Percentiles rank a stretch among this genome's conserved stretches.
phyloP scores from a whole-genome alignment of 176 grass and related monocot genomes.

The Zoysia japonica region DNA sequence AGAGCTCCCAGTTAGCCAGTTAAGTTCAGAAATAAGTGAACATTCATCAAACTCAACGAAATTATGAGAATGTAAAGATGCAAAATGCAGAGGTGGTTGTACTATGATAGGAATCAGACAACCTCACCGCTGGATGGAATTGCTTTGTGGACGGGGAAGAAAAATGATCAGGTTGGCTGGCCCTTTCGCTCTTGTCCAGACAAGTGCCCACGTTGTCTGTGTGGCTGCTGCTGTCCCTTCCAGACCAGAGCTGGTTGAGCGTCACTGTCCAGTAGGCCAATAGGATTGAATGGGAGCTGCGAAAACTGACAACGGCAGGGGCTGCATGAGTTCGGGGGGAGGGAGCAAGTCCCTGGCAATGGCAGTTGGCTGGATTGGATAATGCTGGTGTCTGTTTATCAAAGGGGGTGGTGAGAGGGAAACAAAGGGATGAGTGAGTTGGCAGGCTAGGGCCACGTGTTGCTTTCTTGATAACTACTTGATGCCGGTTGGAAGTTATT shows the following conservation, averaged over 20 bases:
- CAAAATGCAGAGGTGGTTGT: neutral
- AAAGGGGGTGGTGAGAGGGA: conserved; percentile 39
- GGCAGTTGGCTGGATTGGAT: conserved; percentile 34
- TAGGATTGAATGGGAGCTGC: neutral
- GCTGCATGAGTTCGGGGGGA: conserved; percentile 19
- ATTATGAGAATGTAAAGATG: neutral
- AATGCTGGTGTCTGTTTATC: conserved; percentile 40
- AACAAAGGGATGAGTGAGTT: conserved; percentile 32
- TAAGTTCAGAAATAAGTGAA: neutral
- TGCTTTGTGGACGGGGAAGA: conserved; percentile 32
- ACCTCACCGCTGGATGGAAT: neutral
- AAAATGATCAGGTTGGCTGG: conserved; percentile 25
- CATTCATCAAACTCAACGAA: neutral
- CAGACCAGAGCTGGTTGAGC: conserved; percentile 14
- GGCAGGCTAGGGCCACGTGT: conserved; percentile 22
- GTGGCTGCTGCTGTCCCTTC: conserved; percentile 13
- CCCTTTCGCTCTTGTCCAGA: conserved; percentile 41
- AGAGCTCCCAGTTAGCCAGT: neutral
- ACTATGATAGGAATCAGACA: conserved; percentile 29
- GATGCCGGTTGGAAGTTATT: conserved; percentile 28
- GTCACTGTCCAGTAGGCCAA: conserved; percentile 34
- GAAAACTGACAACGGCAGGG: conserved; percentile 22
- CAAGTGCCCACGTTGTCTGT: conserved; percentile 39
- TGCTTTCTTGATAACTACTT: conserved; percentile 32
- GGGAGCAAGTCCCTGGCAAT: conserved; percentile 11